Conservation (phyloP, 2,329 filamentous ascomycete genomes). For the Talaromyces sp. region DNA sequence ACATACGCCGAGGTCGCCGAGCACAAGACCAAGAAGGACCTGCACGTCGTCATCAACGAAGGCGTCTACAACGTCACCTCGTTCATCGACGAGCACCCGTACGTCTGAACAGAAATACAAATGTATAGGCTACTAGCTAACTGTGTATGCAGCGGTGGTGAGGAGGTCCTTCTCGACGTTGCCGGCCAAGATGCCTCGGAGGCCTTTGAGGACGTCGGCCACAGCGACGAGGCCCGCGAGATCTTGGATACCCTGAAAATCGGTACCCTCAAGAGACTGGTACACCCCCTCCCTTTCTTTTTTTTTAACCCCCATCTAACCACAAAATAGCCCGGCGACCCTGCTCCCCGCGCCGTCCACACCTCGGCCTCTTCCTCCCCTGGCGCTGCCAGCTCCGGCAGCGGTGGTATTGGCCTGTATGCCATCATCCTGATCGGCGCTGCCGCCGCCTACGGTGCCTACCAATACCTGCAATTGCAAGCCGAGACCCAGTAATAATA, state of each 20-base stretch:
- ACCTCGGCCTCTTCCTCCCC: conserved; percentile 42
- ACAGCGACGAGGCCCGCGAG: conserved; percentile 97
- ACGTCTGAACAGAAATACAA: conserved; percentile 36
- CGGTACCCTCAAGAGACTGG: conserved; percentile 73
- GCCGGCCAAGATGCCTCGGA: conserved; percentile 94
- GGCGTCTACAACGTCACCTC: conserved; percentile 88
- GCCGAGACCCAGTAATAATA: conserved; percentile 9
- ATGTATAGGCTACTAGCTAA: not conserved
- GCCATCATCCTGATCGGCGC: conserved; percentile 74
- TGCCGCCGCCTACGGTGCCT: conserved; percentile 70
- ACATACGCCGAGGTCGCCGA: conserved; percentile 76
- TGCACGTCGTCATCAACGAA: conserved; percentile 88
- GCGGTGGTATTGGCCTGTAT: conserved; percentile 74
- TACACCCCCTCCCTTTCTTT: conserved; percentile 41
- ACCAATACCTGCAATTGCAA: conserved; percentile 69
- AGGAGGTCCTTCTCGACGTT: conserved; percentile 95
- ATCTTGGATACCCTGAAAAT: conserved; percentile 74
- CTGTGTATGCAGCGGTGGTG: conserved; percentile 67
- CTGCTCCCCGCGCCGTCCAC: conserved; percentile 59
- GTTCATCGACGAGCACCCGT: conserved; percentile 97
- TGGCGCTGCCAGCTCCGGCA: conserved; percentile 26
- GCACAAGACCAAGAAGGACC: conserved; percentile 88
- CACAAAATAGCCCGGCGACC: conserved; percentile 63
- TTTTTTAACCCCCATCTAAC: not conserved
- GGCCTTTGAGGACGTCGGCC: conserved; percentile 97